Percentiles rank a stretch among this genome's conserved stretches.
Conservation (phyloP, 2,329 filamentous ascomycete species). For the Sporothrix euskadiensis region DNA sequence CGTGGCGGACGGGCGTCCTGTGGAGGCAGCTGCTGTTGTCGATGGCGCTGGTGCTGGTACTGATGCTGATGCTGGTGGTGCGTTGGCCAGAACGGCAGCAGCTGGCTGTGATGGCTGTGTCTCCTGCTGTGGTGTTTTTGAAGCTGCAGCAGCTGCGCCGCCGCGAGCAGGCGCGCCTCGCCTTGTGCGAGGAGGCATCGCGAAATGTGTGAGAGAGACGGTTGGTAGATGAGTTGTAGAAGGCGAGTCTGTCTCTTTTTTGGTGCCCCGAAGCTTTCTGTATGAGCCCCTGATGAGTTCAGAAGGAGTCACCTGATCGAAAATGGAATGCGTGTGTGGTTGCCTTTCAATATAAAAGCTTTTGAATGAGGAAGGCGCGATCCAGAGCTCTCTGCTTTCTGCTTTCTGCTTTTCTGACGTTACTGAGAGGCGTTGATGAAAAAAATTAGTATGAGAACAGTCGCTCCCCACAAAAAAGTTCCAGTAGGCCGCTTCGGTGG, state of each 20-base stretch:
- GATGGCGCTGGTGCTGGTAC: constrained; percentile 10
- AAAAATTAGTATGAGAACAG: constrained; percentile 20
- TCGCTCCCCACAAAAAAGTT: constrained; percentile 14
- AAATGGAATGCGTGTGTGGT: not conserved
- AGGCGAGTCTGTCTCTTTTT: not conserved
- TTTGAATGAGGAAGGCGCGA: constrained; percentile 14
- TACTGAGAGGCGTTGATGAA: constrained; percentile 4
- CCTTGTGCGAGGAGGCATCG: constrained; percentile 30
- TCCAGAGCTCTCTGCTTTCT: not conserved
- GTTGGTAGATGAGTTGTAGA: not conserved
- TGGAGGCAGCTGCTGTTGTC: not conserved
- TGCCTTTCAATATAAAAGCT: not conserved
- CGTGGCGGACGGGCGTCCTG: constrained; percentile 15
- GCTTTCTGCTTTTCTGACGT: not conserved
- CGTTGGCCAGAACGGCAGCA: not conserved
- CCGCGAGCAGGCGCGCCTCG: constrained; percentile 29
- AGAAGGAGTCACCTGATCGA: not conserved
- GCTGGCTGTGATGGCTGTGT: constrained; percentile 10
- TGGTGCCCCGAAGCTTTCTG: not conserved
- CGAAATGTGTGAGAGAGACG: not conserved
- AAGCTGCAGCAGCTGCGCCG: constrained; percentile 6
- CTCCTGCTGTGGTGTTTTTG: constrained; percentile 20
- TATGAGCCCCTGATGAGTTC: not conserved
- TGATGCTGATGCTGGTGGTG: constrained; percentile 24
- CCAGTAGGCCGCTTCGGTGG: not conserved